Evolutionary conservation across 345 rosid species (phyloP).

Genomic region (Brassica juncea): DNA sequence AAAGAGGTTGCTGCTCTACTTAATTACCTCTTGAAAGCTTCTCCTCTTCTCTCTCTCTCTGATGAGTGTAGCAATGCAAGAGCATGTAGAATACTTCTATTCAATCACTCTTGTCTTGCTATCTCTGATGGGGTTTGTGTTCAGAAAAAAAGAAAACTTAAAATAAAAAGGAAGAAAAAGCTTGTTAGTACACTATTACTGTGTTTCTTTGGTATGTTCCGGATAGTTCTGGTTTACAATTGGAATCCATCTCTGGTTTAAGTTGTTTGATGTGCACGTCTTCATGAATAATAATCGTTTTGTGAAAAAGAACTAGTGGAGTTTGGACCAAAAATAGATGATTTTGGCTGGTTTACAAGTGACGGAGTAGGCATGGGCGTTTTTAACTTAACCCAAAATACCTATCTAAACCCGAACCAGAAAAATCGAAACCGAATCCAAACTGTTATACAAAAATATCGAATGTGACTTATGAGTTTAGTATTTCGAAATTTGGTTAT

Average conservation of each 20-base stretch:
- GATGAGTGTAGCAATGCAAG: constrained; percentile 35
- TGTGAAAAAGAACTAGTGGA: background rate
- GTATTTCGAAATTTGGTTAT: too few species aligned
- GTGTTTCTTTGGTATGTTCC: constrained; percentile 2
- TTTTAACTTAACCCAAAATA: too few species aligned
- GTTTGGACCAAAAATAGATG: background rate
- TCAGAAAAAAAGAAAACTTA: background rate
- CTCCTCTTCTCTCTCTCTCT: constrained; percentile 1
- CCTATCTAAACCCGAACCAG: too few species aligned
- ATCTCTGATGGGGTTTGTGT: background rate
- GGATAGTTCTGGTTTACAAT: background rate
- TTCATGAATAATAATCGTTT: background rate
- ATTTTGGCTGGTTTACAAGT: background rate
- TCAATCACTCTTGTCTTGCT: constrained; percentile 15
- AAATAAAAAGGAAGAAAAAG: background rate
- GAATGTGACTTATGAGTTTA: too few species aligned
- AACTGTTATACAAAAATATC: too few species aligned
- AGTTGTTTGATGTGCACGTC: background rate
- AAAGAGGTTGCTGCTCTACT: constrained; percentile 62
- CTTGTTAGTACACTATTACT: constrained; percentile 7
- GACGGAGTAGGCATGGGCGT: background rate
- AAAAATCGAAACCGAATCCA: too few species aligned
- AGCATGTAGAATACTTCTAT: constrained; percentile 30
- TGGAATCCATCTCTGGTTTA: background rate
- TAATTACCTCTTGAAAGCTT: background rate